Evolutionary conservation across 768 basidiomycete genomes (phyloP).

Genomic region (button mushroom (Agaricus bisporus)): DNA sequence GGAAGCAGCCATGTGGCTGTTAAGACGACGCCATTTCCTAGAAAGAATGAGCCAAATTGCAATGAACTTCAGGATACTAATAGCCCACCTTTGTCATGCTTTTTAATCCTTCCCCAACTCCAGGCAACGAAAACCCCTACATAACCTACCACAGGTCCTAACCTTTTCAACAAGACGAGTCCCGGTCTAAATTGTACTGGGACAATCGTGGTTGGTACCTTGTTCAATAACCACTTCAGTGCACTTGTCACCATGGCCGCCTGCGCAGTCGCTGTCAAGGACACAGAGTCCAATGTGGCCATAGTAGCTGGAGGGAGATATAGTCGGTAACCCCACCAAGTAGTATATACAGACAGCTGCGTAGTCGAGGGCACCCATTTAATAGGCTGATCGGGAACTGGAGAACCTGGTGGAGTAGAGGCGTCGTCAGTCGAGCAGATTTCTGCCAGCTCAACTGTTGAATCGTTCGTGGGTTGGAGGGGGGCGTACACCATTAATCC

Average conservation of each 20-base stretch:
- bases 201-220: conserved; percentile 53
- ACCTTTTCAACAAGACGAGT: conserved; percentile 49
- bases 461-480: conserved; percentile 53
- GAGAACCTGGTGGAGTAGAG: background rate
- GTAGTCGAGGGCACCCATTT: conserved; percentile 72
- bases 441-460: conserved; percentile 63
- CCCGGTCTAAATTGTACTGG: conserved; percentile 57
- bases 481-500: conserved; percentile 76
- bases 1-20: conserved; percentile 82
- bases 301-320: conserved; percentile 76
- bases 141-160: conserved; percentile 64
- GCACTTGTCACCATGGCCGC: conserved; percentile 72
- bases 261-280: conserved; percentile 64
- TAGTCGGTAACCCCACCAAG: conserved; percentile 80
- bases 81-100: conserved; percentile 56
- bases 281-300: conserved; percentile 51
- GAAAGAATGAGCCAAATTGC: conserved; percentile 3
- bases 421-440: conserved; percentile 41
- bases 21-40: conserved; percentile 74
- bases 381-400: conserved; percentile 17
- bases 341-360: conserved; percentile 65
- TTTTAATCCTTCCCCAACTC: conserved; percentile 66
- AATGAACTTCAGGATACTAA: conserved; percentile 1
- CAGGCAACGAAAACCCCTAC: conserved; percentile 74
- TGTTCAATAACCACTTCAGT: conserved; percentile 63